phyloP scores from a whole-genome alignment of 2,329 filamentous ascomycete species.

The Colletotrichum theobromicola region DNA sequence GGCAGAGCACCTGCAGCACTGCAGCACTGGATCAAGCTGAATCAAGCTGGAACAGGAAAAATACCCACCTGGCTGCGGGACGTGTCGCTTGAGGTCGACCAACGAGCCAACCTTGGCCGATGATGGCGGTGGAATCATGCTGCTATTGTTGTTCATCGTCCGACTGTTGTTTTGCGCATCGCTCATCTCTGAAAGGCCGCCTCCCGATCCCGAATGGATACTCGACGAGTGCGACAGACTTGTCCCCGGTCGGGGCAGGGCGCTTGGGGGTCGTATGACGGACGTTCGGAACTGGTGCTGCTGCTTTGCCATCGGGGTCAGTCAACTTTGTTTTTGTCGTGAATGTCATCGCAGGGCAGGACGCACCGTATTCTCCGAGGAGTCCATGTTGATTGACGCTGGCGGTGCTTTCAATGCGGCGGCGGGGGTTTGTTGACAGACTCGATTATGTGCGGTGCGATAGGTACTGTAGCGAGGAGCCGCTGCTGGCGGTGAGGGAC shows the following conservation, averaged over 20 bases:
- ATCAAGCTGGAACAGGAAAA: constrained; percentile 8
- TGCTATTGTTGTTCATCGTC: constrained; percentile 35
- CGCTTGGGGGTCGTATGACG: constrained; percentile 24
- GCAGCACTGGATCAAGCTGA: no score
- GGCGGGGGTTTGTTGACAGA: not conserved
- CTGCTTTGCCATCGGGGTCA: not conserved
- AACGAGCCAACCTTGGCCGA: constrained; percentile 33
- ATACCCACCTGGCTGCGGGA: constrained; percentile 48
- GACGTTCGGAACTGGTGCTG: constrained; percentile 26
- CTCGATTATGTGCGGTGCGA: constrained; percentile 32
- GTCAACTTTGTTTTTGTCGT: not conserved
- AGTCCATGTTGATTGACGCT: constrained; percentile 36
- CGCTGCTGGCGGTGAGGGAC: constrained; percentile 29
- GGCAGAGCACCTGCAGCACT: not conserved
- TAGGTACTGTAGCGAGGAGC: constrained; percentile 39
- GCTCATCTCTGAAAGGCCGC: constrained; percentile 58
- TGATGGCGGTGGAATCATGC: constrained; percentile 42
- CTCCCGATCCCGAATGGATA: constrained; percentile 28
- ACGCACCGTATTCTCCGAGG: constrained; percentile 39
- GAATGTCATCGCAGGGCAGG: not conserved
- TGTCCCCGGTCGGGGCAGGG: constrained; percentile 23
- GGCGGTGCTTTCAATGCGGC: constrained; percentile 27
- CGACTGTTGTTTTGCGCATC: constrained; percentile 67
- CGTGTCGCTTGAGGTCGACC: constrained; percentile 53
- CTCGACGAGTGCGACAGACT: not conserved